phyloP scores from a whole-genome alignment of 495 filamentous ascomycete species.

The Lasiosphaeria hispida region DNA sequence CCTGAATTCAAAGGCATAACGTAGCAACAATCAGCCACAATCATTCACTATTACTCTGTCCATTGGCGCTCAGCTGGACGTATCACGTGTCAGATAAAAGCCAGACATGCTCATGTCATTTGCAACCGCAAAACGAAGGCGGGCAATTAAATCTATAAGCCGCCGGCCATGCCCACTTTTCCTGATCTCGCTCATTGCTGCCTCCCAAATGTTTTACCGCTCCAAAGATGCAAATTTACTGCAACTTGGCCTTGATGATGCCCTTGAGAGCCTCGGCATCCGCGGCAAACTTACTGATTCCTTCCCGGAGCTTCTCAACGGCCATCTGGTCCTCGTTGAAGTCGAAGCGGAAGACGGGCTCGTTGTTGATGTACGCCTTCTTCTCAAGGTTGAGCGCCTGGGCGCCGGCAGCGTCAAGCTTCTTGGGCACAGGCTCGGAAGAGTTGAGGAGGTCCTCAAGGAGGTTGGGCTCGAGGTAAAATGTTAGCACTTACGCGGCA shows the following conservation, averaged over 20 bases:
- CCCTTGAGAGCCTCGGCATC: slow-evolving; percentile 92
- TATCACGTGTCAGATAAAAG: background rate
- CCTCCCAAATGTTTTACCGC: background rate
- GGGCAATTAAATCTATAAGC: slow-evolving; percentile 1
- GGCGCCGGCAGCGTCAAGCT: slow-evolving; percentile 74
- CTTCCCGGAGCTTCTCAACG: slow-evolving; percentile 96
- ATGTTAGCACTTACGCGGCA: background rate
- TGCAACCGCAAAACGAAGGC: background rate
- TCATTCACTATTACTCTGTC: too few species aligned
- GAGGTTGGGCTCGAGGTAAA: slow-evolving; percentile 68
- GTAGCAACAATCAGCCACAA: too few species aligned
- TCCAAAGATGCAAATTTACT: slow-evolving; percentile 23
- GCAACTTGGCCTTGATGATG: slow-evolving; percentile 83
- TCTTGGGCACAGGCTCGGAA: slow-evolving; percentile 75
- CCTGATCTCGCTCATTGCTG: slow-evolving; percentile 1
- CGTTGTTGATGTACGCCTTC: slow-evolving; percentile 87
- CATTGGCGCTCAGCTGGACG: background rate
- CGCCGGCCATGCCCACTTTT: background rate
- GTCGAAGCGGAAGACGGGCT: slow-evolving; percentile 92
- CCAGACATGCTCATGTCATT: slow-evolving; percentile 14
- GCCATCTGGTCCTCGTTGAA: slow-evolving; percentile 99
- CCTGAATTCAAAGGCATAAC: background rate
- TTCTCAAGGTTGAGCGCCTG: slow-evolving; percentile 70
- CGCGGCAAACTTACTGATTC: slow-evolving; percentile 98
- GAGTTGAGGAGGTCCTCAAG: slow-evolving; percentile 92